These are phyloP conservation scores for Neophaeococcomyces aloes DNA, from an alignment of 2,329 filamentous ascomycete genomes.

Conservation along the genomic window DNA sequence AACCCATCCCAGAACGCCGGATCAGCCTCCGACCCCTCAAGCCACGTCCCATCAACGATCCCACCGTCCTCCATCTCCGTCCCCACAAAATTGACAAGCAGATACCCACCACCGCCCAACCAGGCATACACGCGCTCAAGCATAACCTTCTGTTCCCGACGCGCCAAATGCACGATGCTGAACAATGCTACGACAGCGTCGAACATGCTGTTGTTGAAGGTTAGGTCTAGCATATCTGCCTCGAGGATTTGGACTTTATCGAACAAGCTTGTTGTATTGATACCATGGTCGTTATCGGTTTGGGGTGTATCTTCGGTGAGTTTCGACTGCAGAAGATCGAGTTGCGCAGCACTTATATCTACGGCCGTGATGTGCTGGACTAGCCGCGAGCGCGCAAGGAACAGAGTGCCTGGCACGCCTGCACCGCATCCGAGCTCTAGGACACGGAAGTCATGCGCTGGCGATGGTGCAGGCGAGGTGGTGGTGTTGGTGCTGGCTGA, in stretches of 20 bases:
- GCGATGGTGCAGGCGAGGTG: background rate
- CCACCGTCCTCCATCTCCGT: constrained; percentile 12
- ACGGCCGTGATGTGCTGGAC: constrained; percentile 30
- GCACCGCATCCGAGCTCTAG: constrained; percentile 36
- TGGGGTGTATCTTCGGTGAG: constrained; percentile 13
- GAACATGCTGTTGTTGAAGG: constrained; percentile 29
- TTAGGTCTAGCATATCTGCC: constrained; percentile 35
- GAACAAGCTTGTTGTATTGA: no score
- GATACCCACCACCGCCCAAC: constrained; percentile 42
- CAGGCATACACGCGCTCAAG: constrained; percentile 37
- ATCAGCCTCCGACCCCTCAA: constrained; percentile 16
- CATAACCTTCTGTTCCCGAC: constrained; percentile 39
- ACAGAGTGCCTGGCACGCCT: constrained; percentile 27
- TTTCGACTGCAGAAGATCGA: constrained; percentile 26
- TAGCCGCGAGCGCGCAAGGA: constrained; percentile 10
- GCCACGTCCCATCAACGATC: constrained; percentile 20
- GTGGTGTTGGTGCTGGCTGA: no score
- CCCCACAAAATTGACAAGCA: constrained; percentile 42
- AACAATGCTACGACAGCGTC: constrained; percentile 45
- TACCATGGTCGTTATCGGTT: constrained; percentile 1
- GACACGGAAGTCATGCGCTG: constrained; percentile 15
- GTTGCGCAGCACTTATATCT: constrained; percentile 33
- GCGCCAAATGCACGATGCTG: constrained; percentile 46
- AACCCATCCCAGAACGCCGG: constrained; percentile 18
- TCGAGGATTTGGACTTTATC: constrained; percentile 23